These are phyloP conservation scores for Biscogniauxia marginata DNA, from an alignment of 2,329 filamentous ascomycete species.

Conservation along the genomic window DNA sequence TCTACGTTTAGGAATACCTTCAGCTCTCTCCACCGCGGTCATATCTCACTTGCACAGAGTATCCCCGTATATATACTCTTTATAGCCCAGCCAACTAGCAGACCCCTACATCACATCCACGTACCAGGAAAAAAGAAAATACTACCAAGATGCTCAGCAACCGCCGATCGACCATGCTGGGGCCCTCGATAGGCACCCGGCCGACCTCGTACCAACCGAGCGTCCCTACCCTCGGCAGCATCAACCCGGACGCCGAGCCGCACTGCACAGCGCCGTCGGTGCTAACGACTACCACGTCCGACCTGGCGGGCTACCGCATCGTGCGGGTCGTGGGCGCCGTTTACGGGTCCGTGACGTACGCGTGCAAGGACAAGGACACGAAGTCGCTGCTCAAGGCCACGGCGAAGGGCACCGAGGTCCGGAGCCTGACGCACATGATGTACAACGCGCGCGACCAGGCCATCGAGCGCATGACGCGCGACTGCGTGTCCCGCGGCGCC, in stretches of 20 bases:
- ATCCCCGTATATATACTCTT: no score
- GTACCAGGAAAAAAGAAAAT: neutral
- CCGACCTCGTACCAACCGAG: slow-evolving; percentile 3
- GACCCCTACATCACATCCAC: neutral
- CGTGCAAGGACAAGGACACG: slow-evolving; percentile 19
- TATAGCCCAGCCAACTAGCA: no score
- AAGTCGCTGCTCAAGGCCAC: slow-evolving; percentile 22
- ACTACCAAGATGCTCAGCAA: slow-evolving; percentile 22
- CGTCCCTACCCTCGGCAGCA: slow-evolving; percentile 8
- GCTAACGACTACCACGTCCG: slow-evolving; percentile 21
- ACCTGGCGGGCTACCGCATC: slow-evolving; percentile 23
- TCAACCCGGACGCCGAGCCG: slow-evolving; percentile 20
- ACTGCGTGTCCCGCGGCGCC: slow-evolving; percentile 23
- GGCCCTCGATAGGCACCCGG: slow-evolving; percentile 7
- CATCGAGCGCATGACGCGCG: slow-evolving; percentile 21
- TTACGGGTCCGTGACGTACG: slow-evolving; percentile 23
- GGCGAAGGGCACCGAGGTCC: slow-evolving; percentile 15
- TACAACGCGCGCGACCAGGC: slow-evolving; percentile 26
- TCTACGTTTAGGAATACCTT: no score
- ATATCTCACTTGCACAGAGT: neutral
- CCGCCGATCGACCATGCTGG: slow-evolving; percentile 22
- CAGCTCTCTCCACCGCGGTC: no score
- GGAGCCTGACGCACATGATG: slow-evolving; percentile 22
- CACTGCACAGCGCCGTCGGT: slow-evolving; percentile 21
- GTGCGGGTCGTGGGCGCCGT: slow-evolving; percentile 20